Base-by-base conservation (phyloP, 2,329 filamentous ascomycete genomes). In the Talaromyces rugulosus region DNA sequence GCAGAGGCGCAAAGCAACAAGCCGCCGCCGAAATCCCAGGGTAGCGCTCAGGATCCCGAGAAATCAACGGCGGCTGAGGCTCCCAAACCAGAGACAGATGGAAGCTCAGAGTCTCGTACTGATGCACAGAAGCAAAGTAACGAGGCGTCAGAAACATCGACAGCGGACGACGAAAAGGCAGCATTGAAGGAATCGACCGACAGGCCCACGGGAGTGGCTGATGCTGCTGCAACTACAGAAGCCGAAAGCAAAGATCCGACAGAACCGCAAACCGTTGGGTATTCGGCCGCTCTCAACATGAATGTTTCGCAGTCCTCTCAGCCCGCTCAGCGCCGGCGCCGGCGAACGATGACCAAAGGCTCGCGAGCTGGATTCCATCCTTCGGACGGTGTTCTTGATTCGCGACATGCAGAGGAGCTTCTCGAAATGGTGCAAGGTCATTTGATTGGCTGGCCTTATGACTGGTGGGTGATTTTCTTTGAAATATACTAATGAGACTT, bases 371-470 rank as follows among this genome's bases (percentile, higher is more conserved):
- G 81, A 27, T 80, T 81, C 65, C 77, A 75, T 65, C 78, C 83
- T 14, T 79, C 83, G 1, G 93, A 96, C 64, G 92, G 96, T 58
- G 80, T 97, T 66, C 82, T 97, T 59, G 83, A 85, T 31, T 86
- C 85, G 60, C 83, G 84, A 5, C 91, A 96, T 67, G 91, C 92
- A 1, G 93, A 96, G 73, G 89, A 91, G 68, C 77, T 98, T 67
- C 80, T 97, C 67, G 85, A 86, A 65, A 79, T 95, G 79, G 85
- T 95, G 30, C 94, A 98, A 75, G 95, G 95, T 1, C 88, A 93
- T 73, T 76, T 99, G 58, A 93, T 99, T 30, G 81, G 91, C 66
- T 99, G 96, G 81, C 95, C 95, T 5, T 96, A 98, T 76, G 92
- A 99, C 71, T 99, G 96, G 86, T 85, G 74, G 67, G 75, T 51